Percentiles rank a stretch among this genome's conserved stretches.
Evolutionary conservation across 345 rosid species (phyloP).

Genomic region (Brassica rapa): DNA sequence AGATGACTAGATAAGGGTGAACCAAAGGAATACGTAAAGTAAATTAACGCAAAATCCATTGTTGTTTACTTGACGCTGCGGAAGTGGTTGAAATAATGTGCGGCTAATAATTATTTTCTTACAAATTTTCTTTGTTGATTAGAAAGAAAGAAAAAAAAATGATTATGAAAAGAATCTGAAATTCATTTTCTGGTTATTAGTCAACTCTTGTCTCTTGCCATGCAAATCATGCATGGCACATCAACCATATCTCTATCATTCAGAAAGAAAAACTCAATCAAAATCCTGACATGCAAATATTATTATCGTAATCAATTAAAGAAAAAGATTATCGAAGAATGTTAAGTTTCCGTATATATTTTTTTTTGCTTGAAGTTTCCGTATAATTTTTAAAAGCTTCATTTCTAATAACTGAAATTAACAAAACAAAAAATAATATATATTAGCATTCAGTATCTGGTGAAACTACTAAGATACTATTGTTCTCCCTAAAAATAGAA

Average conservation of each 20-base stretch:
- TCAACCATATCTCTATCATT: constrained; percentile 7
- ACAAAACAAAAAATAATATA: too few relatives aligned
- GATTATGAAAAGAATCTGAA: constrained; percentile 27
- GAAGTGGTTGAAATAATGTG: constrained; percentile 24
- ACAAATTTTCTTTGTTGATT: not conserved
- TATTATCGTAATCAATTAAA: not conserved
- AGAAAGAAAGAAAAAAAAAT: constrained; percentile 19
- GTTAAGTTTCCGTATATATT: not conserved
- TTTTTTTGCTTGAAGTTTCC: not conserved
- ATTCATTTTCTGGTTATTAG: constrained; percentile 16
- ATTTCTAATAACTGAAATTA: not conserved
- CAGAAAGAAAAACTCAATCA: not conserved
- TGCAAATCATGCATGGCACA: constrained; percentile 22
- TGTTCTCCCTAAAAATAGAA: too few relatives aligned
- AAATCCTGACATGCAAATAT: not conserved
- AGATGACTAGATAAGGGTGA: constrained; percentile 28
- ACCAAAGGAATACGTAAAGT: constrained; percentile 26
- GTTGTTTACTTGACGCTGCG: constrained; percentile 33
- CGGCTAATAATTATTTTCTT: constrained; percentile 8
- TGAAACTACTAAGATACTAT: too few relatives aligned
- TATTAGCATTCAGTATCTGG: not conserved
- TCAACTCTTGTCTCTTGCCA: constrained; percentile 23
- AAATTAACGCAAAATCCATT: not conserved
- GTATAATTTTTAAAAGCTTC: not conserved
- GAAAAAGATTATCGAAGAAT: not conserved